Evolutionary conservation across 345 rosid genomes (phyloP), one percentile per base, ranked within the genome.

Genomic region (Limnanthes douglasii): DNA sequence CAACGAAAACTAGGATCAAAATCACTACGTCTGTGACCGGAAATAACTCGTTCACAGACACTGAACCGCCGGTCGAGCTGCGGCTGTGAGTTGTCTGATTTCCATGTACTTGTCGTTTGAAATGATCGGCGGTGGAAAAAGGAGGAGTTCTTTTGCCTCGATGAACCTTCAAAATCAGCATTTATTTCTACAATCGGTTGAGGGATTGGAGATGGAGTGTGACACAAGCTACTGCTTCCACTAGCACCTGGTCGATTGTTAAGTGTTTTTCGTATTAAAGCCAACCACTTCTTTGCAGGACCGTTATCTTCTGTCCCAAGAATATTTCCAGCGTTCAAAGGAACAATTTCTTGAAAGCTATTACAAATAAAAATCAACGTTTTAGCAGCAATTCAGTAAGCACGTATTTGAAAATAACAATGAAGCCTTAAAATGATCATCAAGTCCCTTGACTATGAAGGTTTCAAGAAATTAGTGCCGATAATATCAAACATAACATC

Each of bases 271-370:
- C 88, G 66, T 22, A 90, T 71, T 17, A 85, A 75, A 22, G 88
- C 65, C 39, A 67, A 58, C 98, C 96, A 90, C 64, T 90, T 90
- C 34, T 90, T 80, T 41, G 96, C 95, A 31, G 96, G 99, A 15
- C 94, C 99, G 21, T 83, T 90, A 68, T 90, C 96, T 71, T 90
- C 99, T 30, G 93, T 78, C 18, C 93, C 99, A 25, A 90, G 81
- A 69, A 90, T 66, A 51, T 90, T 90, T 41, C 94, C 94, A 21
- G 99, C 94, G 60, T 80, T 90, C 40, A 90, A 64, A 60, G 99
- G 99, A 58, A 85, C 99, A 45, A 90, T 75, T 70, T 90, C 99
- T 65, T 90, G 99, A 66, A 90, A 90, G 22, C 99, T 90, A 64
- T n/a, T n/a, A 29, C 39, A 35, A 24, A 18, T 33, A 17, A 36